These are phyloP conservation scores for Saturnispora silvae DNA, from an alignment of 805 yeast species.

Conservation along the genomic window DNA sequence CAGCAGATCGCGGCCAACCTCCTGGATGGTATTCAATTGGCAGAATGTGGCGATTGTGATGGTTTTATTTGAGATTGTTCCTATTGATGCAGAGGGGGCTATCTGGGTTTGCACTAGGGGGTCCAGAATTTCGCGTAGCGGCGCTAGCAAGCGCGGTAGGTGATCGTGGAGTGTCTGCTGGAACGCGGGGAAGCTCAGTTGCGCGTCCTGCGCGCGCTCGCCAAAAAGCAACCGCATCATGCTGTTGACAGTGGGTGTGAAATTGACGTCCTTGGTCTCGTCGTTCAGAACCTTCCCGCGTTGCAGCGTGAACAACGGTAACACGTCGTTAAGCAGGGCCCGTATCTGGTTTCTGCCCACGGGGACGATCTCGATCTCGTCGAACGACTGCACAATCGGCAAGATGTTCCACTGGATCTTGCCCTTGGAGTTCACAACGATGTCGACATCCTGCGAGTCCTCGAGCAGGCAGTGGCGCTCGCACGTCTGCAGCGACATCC, in stretches of 20 bases:
- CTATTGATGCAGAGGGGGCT: background rate
- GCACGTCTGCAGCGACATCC: background rate
- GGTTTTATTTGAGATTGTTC: constrained; percentile 23
- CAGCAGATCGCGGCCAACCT: constrained; percentile 38
- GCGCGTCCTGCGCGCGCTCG: background rate
- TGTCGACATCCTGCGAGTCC: constrained; percentile 14
- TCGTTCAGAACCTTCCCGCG: background rate
- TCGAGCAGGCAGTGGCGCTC: too few relatives aligned
- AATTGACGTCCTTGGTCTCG: constrained; percentile 5
- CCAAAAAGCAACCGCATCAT: background rate
- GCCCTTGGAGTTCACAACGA: constrained; percentile 14
- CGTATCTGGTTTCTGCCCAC: background rate
- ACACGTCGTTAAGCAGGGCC: background rate
- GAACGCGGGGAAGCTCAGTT: constrained; percentile 2
- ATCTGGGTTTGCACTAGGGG: constrained; percentile 19
- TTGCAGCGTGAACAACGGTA: constrained; percentile 9
- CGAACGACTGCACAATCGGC: constrained; percentile 32
- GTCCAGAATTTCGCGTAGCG: constrained; percentile 35
- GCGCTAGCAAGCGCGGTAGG: constrained; percentile 35
- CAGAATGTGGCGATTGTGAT: constrained; percentile 30
- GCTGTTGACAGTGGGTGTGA: background rate
- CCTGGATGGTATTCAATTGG: constrained; percentile 28
- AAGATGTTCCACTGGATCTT: constrained; percentile 24
- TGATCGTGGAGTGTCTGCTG: constrained; percentile 9
- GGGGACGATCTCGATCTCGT: constrained; percentile 16